Evolutionary conservation across 2,329 filamentous ascomycete genomes (phyloP), one percentile per base, ranked within the genome.

Genomic region (Diaporthe amygdali): DNA sequence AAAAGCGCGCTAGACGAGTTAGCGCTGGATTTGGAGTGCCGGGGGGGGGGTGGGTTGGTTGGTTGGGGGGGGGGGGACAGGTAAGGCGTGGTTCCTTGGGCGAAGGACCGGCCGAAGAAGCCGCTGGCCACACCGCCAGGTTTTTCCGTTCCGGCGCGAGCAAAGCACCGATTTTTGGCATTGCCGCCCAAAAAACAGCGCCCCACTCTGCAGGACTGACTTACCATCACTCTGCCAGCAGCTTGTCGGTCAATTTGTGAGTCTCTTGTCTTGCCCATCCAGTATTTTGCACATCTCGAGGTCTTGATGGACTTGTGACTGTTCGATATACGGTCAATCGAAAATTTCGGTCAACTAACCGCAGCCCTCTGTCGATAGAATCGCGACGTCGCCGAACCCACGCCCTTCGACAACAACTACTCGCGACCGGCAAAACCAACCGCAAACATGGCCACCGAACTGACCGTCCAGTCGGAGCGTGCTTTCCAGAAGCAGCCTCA

Each of bases 401-500:
- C 72, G 63, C 72, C 72, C 74, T 8, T 68, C 66, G 66, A 68
- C 41, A 75, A 74, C 74, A 74, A 75, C 74, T 75, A 76, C 84
- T 68, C 83, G 84, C 83, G 82, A 82, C 79, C 83, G 79, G 78
- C 71, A 71, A 70, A 64, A 79, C 74, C 76, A 75, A 79, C 78
- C 86, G 87, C 87, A 89, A 91, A 84, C 86, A 97, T 97, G 95
- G 95, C 95, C 85, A 97, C 95, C 91, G 95, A 97, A 91, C 91
- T 98, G 89, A 97, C 95, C 86, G 96, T 99, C 88, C 96, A 99
- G 93, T 97, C 94, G 86, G 96, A 99, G 93, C 96, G 96, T 90
- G 96, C 96, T 91, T 99, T 94, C 94, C 96, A 98, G 89, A 99
- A 99, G 93, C 96, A 99, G 92, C 96, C 96, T 86, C 96, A 99